Conservation (phyloP, 2,329 filamentous ascomycete species). For the Oidium heveae region DNA sequence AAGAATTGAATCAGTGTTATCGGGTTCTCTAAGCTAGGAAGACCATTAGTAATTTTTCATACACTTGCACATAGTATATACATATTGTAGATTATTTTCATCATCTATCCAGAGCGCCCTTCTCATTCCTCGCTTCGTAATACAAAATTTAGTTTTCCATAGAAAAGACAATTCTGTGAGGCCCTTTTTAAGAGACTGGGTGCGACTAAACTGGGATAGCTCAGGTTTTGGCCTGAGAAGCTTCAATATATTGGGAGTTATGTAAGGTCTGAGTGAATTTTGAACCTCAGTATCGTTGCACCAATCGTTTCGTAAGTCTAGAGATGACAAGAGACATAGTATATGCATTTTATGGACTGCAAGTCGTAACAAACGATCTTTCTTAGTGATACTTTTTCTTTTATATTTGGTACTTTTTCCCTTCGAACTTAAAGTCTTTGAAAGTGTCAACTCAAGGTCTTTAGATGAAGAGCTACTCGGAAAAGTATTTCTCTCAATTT, state of each 20-base stretch:
- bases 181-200: conserved; percentile 55
- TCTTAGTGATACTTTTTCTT: conserved; percentile 25
- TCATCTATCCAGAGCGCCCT: conserved; percentile 54
- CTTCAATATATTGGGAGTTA: conserved; percentile 37
- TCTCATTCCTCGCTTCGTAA: conserved; percentile 45
- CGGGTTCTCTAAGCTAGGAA: conserved; percentile 7
- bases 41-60: conserved; percentile 6
- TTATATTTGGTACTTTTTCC: conserved; percentile 3
- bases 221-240: conserved; percentile 43
- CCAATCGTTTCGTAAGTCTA: conserved; percentile 59
- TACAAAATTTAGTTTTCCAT: conserved; percentile 44
- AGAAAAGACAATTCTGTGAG: conserved; percentile 40
- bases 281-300: conserved; percentile 58
- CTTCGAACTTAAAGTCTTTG: conserved; percentile 6
- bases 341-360: conserved; percentile 73
- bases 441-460: conserved; percentile 15
- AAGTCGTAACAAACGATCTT: conserved; percentile 31
- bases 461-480: conserved; percentile 2
- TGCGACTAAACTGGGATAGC: conserved; percentile 48
- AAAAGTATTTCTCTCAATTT: neutral
- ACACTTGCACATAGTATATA: conserved; percentile 15
- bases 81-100: conserved; percentile 30
- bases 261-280: conserved; percentile 32
- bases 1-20: conserved; percentile 32
- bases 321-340: conserved; percentile 57